Evolutionary conservation across 352 stramenopile genomes (phyloP), one percentile per base, ranked within the genome.

Genomic region (Pythium rhizo-oryzae): DNA sequence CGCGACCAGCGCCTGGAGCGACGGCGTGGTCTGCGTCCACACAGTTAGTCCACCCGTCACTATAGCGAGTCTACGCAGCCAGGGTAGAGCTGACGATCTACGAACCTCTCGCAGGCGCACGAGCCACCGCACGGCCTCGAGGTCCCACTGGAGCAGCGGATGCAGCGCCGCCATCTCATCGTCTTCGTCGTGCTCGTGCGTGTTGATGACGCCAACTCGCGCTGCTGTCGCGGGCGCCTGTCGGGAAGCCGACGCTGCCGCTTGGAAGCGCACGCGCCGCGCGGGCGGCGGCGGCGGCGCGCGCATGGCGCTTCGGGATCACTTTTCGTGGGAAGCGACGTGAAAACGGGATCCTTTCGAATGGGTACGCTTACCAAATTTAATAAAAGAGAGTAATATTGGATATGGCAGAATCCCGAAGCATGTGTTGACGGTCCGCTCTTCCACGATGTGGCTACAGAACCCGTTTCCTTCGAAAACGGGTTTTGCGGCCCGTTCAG

Each of bases 111-210:
- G 80, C 46, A 70, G 60, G 16, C 59, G 62, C 39, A 78, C 71
- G 24, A 87, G 16, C 75, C 77, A 84, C 0, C 46, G 18, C 35
- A 92, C 65, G 11, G 65, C 62, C 7, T 62, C 59, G 43, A 92
- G 67, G 28, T 92, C 84, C 69, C 77, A 89, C 71, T 90, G 77
- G 21, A 92, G 51, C 51, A 89, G 46, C 19, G 79, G 81, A 52
- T 85, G 81, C 43, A 90, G 62, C 28, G 72, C 30, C 33, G 35
- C 55, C 23, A 51, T 52, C 46, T 66, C 59, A 1, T 51, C 53
- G 11, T 59, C 23, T 5, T 39, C 58, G 41, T 24, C 25, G 18
- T 50, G 46, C 7, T 37, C 30, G 4, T 54, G 46, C 12, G 24
- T 21, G 12, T 46, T 33, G 21, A 2, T 7, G 57, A 30, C 35